Base-by-base conservation (phyloP, 768 basidiomycete genomes). In the Rhodocollybia butyracea region DNA sequence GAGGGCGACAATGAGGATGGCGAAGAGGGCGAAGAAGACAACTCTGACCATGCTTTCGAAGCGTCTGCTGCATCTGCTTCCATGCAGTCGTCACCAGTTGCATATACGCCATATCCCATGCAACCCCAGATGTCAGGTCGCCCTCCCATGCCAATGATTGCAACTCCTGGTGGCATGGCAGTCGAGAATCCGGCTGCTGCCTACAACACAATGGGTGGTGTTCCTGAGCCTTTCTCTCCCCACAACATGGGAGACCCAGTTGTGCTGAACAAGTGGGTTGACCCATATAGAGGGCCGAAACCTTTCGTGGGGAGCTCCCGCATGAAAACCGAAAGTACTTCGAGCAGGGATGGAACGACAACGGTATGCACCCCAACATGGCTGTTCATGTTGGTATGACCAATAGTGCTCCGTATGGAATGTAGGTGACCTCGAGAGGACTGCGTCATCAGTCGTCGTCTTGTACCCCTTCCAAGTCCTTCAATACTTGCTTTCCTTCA, bases 1-100 rank as follows among this genome's bases (percentile, higher is more conserved):
- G 73, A 81, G 38, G 84, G 81, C n/a, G 84, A 79, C 3, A 80
- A 79, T n/a, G 81, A 79, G 1, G 82, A 77, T 19, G 80, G 76
- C 52, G 77, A 75, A 38, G 70, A 69, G 26, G 72, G 62, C 21
- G 73, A 68, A 52, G 64, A 67, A 13, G 75, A 51, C 60, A 42
- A 59, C 59, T 60, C 38, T 32, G 46, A 50, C 4, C 48, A 50
- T 22, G 32, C 48, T 21, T 50, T 50, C 48, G 48, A 50, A 21
- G 13, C 11, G 34, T 34, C 48, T 13, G 4, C 48, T n/a, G 31
- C 67, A 63, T 31, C 63, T 59, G 51, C 45, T 60, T 46, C 59
- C 22, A 58, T 61, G 5, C 48, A 6, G n/a, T 39, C 19, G 6
- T 8, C 31, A 50, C 56, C 32, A 59, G 22, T 60, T 63, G 57